A percentile compares a stretch with the other conserved stretches of the same genome.
These are phyloP conservation scores for Sarcocystis neurona DNA, from an alignment of 169 alveolate species.

Conservation along the genomic window DNA sequence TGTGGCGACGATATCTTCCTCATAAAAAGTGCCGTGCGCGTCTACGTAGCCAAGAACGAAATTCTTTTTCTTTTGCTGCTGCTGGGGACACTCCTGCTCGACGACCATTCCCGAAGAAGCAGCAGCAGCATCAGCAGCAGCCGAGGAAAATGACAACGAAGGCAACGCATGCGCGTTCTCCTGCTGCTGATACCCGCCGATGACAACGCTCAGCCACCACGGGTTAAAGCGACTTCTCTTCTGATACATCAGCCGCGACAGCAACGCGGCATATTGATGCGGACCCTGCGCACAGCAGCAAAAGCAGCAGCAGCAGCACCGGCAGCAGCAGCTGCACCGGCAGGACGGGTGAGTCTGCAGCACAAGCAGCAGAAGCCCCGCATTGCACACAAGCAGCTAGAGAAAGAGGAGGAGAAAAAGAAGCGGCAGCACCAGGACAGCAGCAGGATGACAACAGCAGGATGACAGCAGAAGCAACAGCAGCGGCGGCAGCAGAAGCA, in stretches of 20 bases:
- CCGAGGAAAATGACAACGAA: too few relatives aligned
- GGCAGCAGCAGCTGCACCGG: neutral
- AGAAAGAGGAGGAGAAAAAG: neutral
- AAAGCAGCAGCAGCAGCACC: neutral
- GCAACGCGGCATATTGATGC: slow-evolving; percentile 18
- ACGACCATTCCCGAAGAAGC: neutral
- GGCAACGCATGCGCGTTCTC: neutral
- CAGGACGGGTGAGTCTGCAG: too few relatives aligned
- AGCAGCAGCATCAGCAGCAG: too few relatives aligned
- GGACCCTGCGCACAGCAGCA: too few relatives aligned
- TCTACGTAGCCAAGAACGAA: slow-evolving; percentile 29
- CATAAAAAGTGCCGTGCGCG: slow-evolving; percentile 43
- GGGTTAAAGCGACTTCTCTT: slow-evolving; percentile 32
- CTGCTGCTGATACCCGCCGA: slow-evolving; percentile 35
- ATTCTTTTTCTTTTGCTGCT: neutral
- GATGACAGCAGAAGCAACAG: too few relatives aligned
- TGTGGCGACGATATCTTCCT: slow-evolving; percentile 21
- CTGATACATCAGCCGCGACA: slow-evolving; percentile 35
- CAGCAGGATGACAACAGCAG: too few relatives aligned
- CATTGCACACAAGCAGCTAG: neutral
- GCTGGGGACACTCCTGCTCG: neutral
- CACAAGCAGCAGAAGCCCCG: too few relatives aligned
- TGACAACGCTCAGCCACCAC: slow-evolving; percentile 46
- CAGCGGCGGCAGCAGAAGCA: too few relatives aligned
- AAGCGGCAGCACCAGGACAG: too few relatives aligned